Base-by-base conservation (phyloP, 108 stramenopile species). In the Poteriospumella lacustris region DNA sequence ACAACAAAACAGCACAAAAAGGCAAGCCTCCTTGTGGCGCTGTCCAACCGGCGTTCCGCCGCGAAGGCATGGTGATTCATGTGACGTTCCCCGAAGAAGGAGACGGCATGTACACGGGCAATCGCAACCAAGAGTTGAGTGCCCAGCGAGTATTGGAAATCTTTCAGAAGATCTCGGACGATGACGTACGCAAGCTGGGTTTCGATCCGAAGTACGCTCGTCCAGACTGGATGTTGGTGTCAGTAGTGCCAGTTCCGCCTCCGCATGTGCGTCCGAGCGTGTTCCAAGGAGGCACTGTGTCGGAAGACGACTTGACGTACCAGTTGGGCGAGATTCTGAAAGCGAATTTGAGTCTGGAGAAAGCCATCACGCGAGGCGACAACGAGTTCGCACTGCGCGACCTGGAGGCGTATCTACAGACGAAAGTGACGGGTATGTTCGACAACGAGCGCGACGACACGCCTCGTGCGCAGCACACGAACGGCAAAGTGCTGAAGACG, bases 191-290 rank as follows among this genome's bases (percentile, higher is more conserved):
- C 78, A 80, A 80, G 2, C 87, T 99, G 52, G 98, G 98, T 42
- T 86, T 97, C 40, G 89, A 97, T 84, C 88, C 92, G 39, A 85
- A 87, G 52, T 92, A 87, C 81, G 91, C 93, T n/a, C 90, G 95
- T 31, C 96, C 98, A 0, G 96, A 97, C 75, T 99, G 96, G 96
- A 87, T 96, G 81, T 79, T 96, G 31, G 86, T 95, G 43, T 92
- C 95, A 69, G 98, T 97, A 40, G 83, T 99, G 58, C 96, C 98
- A 36, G 95, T 99, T 38, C 93, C 96, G 28, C 98, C 97, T 3
- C 90, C 95, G 34, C 98, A 99, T 86, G 96, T 99, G n/a, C 95
- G 98, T 12, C 98, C 98, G 62, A 87, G 86, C 40, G 94, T 98
- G 36, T 86, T 80, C 64, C 80, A 90, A 75, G 92, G 91, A 0